phyloP scores from a whole-genome alignment of 768 basidiomycete genomes.

The Lactarius deliciosus region DNA sequence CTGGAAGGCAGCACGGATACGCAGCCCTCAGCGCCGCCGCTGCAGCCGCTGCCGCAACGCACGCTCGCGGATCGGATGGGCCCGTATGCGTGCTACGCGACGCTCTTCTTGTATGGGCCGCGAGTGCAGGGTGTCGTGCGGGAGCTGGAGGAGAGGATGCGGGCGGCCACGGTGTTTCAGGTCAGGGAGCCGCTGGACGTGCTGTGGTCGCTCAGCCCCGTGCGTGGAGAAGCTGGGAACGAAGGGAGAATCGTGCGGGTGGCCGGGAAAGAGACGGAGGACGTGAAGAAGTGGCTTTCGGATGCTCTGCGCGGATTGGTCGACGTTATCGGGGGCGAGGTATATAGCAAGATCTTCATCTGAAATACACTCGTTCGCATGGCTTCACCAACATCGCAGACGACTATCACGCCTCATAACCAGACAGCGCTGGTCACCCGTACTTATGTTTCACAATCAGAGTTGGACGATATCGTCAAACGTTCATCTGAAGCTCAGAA shows the following conservation, averaged over 20 bases:
- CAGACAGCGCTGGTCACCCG: constrained; percentile 69
- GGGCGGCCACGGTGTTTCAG: constrained; percentile 62
- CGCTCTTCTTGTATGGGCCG: constrained; percentile 77
- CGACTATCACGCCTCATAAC: constrained; percentile 80
- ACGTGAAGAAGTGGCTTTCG: constrained; percentile 68
- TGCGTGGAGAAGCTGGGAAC: constrained; percentile 41
- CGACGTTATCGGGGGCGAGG: constrained; percentile 57
- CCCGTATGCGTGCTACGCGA: constrained; percentile 91
- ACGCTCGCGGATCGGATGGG: constrained; percentile 59
- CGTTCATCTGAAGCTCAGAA: constrained; percentile 68
- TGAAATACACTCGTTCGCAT: constrained; percentile 33
- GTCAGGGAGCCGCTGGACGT: constrained; percentile 51
- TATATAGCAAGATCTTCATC: constrained; percentile 62
- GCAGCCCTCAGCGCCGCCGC: constrained; percentile 12
- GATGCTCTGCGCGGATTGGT: constrained; percentile 52
- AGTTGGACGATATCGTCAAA: constrained; percentile 61
- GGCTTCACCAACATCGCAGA: constrained; percentile 47
- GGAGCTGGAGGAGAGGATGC: constrained; percentile 50
- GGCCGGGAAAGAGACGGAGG: constrained; percentile 75
- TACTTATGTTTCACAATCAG: constrained; percentile 56
- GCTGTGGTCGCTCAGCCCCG: constrained; percentile 78
- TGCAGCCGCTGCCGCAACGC: constrained; percentile 41
- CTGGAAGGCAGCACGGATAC: constrained; percentile 44
- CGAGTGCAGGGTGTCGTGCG: constrained; percentile 48
- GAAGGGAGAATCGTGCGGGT: constrained; percentile 62